Conservation (phyloP, 495 filamentous ascomycete species). For the Trichoderma virens region DNA sequence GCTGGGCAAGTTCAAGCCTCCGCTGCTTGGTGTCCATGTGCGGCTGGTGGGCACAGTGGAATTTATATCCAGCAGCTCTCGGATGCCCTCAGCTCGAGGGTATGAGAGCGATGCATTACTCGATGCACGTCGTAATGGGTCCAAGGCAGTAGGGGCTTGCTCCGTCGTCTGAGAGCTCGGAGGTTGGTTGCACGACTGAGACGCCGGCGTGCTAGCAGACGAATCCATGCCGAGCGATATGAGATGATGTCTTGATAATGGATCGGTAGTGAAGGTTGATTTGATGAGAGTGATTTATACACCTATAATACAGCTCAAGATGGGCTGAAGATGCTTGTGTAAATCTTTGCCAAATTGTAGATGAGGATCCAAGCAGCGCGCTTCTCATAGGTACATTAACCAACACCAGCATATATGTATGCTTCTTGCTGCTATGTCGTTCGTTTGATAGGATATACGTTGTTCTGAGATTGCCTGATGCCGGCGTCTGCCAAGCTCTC, state of each 20-base stretch:
- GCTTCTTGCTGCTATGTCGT: too few relatives aligned
- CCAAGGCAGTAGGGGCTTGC: background rate
- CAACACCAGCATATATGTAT: too few relatives aligned
- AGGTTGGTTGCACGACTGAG: background rate
- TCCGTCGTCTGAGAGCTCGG: background rate
- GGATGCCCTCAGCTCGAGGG: background rate
- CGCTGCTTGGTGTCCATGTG: constrained; percentile 40
- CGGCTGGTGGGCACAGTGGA: constrained; percentile 22
- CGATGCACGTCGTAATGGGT: background rate
- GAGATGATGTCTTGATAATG: too few relatives aligned
- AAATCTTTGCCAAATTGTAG: background rate
- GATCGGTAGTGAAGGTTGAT: background rate
- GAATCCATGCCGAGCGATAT: too few relatives aligned
- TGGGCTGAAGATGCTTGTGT: background rate
- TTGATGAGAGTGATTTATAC: background rate
- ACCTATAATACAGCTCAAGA: background rate
- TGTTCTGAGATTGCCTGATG: too few relatives aligned
- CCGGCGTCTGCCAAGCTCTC: too few relatives aligned
- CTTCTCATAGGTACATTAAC: too few relatives aligned
- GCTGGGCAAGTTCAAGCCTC: constrained; percentile 21
- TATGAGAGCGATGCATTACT: background rate
- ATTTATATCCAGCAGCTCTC: background rate
- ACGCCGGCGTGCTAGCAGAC: too few relatives aligned
- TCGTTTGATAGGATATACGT: too few relatives aligned
- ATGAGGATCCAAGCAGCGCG: background rate